Conservation (phyloP, 176 grass and related monocot species). For the Raddia guianensis region DNA sequence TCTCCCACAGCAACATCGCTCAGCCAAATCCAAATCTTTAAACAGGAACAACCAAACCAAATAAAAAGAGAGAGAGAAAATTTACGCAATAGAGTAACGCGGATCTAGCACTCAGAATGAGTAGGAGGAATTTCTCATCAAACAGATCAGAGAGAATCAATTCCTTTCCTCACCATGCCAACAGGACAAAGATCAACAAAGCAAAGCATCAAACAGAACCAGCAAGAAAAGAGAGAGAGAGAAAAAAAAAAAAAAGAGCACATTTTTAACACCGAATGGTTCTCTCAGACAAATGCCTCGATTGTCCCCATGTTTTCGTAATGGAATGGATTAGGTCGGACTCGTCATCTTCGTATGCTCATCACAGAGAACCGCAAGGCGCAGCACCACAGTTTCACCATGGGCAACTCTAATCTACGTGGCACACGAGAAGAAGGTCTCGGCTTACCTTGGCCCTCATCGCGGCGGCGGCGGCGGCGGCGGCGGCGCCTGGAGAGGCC, state of each 20-base stretch:
- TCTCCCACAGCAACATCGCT: background rate
- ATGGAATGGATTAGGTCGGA: slow-evolving; percentile 16
- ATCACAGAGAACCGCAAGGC: slow-evolving; percentile 1
- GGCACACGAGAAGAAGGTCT: too few relatives aligned
- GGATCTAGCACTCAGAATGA: slow-evolving; percentile 22
- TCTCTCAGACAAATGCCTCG: slow-evolving; percentile 23
- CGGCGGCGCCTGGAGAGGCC: too few relatives aligned
- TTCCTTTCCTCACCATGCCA: slow-evolving; percentile 8
- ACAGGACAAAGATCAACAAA: background rate
- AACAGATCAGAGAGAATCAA: background rate
- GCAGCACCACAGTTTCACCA: too few relatives aligned
- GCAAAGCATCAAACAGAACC: background rate
- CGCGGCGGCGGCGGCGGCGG: too few relatives aligned
- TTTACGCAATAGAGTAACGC: background rate
- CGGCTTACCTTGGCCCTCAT: too few relatives aligned
- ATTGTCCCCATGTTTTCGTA: slow-evolving; percentile 5
- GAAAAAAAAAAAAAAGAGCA: too few relatives aligned
- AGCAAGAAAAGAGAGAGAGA: too few relatives aligned
- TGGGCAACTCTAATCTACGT: too few relatives aligned
- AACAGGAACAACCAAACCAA: background rate
- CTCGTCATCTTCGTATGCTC: slow-evolving; percentile 19
- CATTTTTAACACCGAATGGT: background rate
- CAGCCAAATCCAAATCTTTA: background rate
- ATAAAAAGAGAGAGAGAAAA: background rate
- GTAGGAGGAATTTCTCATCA: slow-evolving; percentile 28